Evolutionary conservation across 306 rosid genomes (phyloP), one percentile per base, ranked within the genome.

Genomic region (Notholithocarpus densiflorus): DNA sequence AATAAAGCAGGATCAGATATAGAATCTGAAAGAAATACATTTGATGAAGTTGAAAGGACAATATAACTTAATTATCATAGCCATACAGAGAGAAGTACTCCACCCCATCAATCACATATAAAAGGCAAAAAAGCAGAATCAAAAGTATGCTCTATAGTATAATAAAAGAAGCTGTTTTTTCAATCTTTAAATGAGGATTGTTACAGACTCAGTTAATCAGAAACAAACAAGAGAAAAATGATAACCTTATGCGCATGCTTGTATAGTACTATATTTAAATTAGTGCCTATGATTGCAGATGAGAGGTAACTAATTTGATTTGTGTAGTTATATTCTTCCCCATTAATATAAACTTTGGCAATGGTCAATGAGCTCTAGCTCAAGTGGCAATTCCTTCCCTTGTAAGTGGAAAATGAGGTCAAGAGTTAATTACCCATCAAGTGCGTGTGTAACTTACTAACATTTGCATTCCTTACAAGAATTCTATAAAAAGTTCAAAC

Each of bases 1-100:
- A 84, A 81, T 80, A 73, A 77, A 72, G 45, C 56, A 75, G 4
- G 71, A 74, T 84, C 74, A 85, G 56, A 59, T 68, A 48, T 27
- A 68, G 60, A 15, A 71, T 79, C 57, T 64, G 40, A 59, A 68
- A 56, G 86, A 69, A 72, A 74, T 70, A 69, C 31, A 69, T 43
- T 11, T 53, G 53, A 34, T 57, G 69, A 73, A 56, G 26, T 21
- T 19, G 64, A 40, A 57, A 59, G 60, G 9, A 61, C 20, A 71
- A 45, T 26, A 48, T 6, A 13, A 62, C 26, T 61, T 29, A 17
- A 59, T n/a, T 8, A 69, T 18, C 40, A 3, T 20, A 21, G 52
- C 2, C 21, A 40, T 74, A 52, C 21, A 19, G 69, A 64, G 54
- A 23, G 66, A n/a, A 32, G 20, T 27, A 61, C 17, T 51, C 21